Base-by-base conservation (phyloP, 2,329 filamentous ascomycete species). In the Aspergillus sp. region DNA sequence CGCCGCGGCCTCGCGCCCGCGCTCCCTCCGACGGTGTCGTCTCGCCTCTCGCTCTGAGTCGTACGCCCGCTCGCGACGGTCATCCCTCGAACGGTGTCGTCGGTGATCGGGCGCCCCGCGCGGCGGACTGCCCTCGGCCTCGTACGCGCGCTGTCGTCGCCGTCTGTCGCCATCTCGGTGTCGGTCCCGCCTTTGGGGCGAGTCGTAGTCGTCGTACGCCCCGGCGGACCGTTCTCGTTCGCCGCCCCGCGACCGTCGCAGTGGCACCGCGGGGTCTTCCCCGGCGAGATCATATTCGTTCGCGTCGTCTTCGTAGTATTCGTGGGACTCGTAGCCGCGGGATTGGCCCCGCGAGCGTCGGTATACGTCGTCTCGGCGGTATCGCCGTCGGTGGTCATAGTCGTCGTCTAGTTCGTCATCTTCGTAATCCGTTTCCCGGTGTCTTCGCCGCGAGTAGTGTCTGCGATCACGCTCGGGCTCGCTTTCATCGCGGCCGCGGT, bases 121-220 rank as follows among this genome's bases (percentile, higher is more conserved):
- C 24, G 38, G 49, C 26, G 65, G 63, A 58, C 64, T 69, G n/a
- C 13, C 20, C 42, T 45, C 64, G 20, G 65, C 64, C 44, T 65
- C 65, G 13, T 60, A 58, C 17, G 66, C 62, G 20, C 60, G 59
- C 26, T 57, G 60, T 52, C 60, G 61, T 41, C 65, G 60, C 49
- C 65, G 61, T 9, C 67, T 67, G 47, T 69, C 68, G 2, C 65
- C 63, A 58, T 73, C 70, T 11, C 67, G 56, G 16, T 62, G 59
- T 8, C 65, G 62, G 53, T 68, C 68, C 20, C 60, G 58, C 53
- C 62, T 70, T 53, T 70, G 54, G 19, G 71, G 72, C 26, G 70
- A 70, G 66, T 63, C 51, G 65, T 64, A 70, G 66, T 63, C 51
- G 65, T 64, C 17, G 71, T 62, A 30, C 61, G 61, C 42, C 53